Evolutionary conservation across 345 rosid genomes (phyloP).

Genomic region (rapeseed (Brassica napus)): Da-Ae NC_063435.1:7627501-7628000

Average conservation of each 20-base stretch:
- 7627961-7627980: slow-evolving; percentile 18
- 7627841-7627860: slow-evolving; percentile 9
- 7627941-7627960: not conserved
- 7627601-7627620: not conserved
- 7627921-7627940: not conserved
- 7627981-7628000: not conserved
- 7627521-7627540: not conserved
- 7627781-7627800: slow-evolving; percentile 68
- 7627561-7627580: not conserved
- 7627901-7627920: not conserved
- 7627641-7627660: not conserved
- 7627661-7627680: slow-evolving; percentile 3
- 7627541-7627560: not conserved
- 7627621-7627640: not conserved
- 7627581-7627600: slow-evolving; percentile 6
- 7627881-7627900: not conserved
- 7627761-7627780: slow-evolving; percentile 86
- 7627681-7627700: slow-evolving; percentile 2
- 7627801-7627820: slow-evolving; percentile 20
- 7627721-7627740: slow-evolving; percentile 96
- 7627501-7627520: not conserved
- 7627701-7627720: slow-evolving; percentile 60
- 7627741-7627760: slow-evolving; percentile 86
- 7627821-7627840: slow-evolving; percentile 15
- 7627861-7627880: slow-evolving; percentile 7